Base-by-base conservation (phyloP, 2,329 filamentous ascomycete species). In the Claviceps sp. region DNA sequence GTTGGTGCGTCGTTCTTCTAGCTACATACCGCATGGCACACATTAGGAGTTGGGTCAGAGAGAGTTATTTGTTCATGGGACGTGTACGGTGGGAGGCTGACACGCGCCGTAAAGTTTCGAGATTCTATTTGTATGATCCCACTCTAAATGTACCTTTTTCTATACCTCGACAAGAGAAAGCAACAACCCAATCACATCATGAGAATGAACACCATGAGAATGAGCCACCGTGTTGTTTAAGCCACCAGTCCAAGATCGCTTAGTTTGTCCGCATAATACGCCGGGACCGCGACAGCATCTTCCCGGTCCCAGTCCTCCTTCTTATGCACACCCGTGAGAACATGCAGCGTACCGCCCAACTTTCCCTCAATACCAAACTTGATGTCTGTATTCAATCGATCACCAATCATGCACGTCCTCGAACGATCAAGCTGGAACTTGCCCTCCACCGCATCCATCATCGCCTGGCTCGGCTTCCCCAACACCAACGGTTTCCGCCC, bases 361-460 rank as follows among this genome's bases (percentile, higher is more conserved):
- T 85, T 84, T 0, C 91, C 91, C 64, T 97, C 85, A 56, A 96
- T 78, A 3, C 93, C 93, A 65, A 98, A 98, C 65, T 86, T 83
- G 65, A 98, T 97, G 68, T 98, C 93, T 0, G 93, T 98, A 66
- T 97, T 87, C 56, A 95, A 73, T 34, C 93, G 78, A 67, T 98
- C 93, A 6, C 93, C 93, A 44, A 98, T 79, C 93, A 98, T 98
- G 69, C 93, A 97, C 1, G 93, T 87, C 59, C 82, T 82, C 54
- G 76, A 79, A 39, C 90, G 79, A 66, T 97, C 83, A 50, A 98
- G 85, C 58, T 86, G 77, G 67, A 97, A 96, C 68, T 95, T 95
- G 53, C 91, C 91, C 73, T 97, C 91, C 52, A 98, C 86, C 3
- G 93, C 89, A 66, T 97, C 91, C 91, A 98, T 95, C 93, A 98